A percentile compares a stretch with the other conserved stretches of the same genome.
Conservation (phyloP, 2,329 filamentous ascomycete species). For the Colletotrichum godetiae region DNA sequence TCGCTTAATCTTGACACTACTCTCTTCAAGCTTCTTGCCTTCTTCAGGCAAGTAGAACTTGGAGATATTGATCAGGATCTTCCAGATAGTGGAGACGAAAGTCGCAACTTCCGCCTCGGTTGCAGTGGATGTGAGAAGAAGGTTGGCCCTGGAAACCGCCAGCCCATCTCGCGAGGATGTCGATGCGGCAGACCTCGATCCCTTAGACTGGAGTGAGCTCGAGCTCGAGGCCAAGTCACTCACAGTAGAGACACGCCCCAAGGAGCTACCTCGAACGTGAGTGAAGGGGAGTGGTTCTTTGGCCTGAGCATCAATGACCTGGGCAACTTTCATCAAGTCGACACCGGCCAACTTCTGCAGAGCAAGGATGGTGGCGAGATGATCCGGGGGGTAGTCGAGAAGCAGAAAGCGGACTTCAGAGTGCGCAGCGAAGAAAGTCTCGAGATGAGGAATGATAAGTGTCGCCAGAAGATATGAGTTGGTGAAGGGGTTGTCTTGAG, state of each 20-base stretch:
- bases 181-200: conserved; percentile 4
- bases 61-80: conserved; percentile 57
- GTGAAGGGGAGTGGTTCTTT: conserved; percentile 51
- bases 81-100: conserved; percentile 65
- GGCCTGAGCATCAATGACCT: conserved; percentile 61
- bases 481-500: conserved; percentile 64
- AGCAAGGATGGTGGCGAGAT: conserved; percentile 67
- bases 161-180: conserved; percentile 38
- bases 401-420: conserved; percentile 65
- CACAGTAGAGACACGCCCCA: conserved; percentile 39
- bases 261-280: conserved; percentile 50
- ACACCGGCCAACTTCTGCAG: conserved; percentile 68
- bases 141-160: conserved; percentile 64
- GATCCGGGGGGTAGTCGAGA: conserved; percentile 67
- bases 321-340: conserved; percentile 68
- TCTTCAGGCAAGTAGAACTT: conserved; percentile 58
- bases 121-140: conserved; percentile 66
- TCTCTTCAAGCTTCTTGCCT: conserved; percentile 5
- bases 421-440: conserved; percentile 67
- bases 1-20: neutral
- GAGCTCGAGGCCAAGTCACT: conserved; percentile 11
- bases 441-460: conserved; percentile 69
- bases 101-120: conserved; percentile 63
- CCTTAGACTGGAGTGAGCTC: conserved; percentile 20
- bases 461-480: conserved; percentile 66